Evolutionary conservation across 1,139 yeast genomes (phyloP).

Genomic region (Geotrichum citri-aurantii): DNA sequence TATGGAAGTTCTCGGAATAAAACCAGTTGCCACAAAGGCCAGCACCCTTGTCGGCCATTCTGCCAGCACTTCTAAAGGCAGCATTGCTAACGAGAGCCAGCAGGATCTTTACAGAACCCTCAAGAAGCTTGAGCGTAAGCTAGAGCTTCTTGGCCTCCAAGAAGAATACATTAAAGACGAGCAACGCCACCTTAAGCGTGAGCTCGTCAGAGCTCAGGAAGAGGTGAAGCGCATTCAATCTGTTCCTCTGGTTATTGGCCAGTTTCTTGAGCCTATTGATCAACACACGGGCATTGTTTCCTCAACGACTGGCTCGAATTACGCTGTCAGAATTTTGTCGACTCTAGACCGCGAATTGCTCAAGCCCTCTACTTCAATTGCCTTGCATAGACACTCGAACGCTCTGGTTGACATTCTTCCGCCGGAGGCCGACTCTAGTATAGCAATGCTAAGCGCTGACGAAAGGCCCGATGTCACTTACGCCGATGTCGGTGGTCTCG

Average conservation of each 20-base stretch:
- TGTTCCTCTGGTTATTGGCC: constrained; percentile 97
- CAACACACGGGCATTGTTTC: constrained; percentile 95
- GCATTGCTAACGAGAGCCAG: background rate
- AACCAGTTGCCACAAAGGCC: constrained; percentile 29
- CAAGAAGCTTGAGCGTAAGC: constrained; percentile 83
- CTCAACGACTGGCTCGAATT: constrained; percentile 95
- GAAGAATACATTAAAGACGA: constrained; percentile 97
- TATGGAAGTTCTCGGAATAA: constrained; percentile 60
- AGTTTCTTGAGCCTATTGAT: constrained; percentile 95
- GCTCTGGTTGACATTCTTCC: constrained; percentile 96
- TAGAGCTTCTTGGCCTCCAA: constrained; percentile 75
- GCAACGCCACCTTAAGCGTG: constrained; percentile 92
- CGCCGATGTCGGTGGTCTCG: constrained; percentile 97
- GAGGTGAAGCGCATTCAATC: constrained; percentile 96
- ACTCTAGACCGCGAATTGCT: constrained; percentile 91
- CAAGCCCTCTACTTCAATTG: constrained; percentile 93
- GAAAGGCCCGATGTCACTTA: constrained; percentile 81
- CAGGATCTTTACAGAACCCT: constrained; percentile 72
- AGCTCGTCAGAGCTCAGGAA: constrained; percentile 93
- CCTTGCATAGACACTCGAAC: constrained; percentile 95
- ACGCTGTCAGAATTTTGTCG: constrained; percentile 89
- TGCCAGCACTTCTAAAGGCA: background rate
- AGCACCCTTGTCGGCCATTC: background rate
- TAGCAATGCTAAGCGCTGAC: constrained; percentile 89
- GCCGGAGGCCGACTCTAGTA: constrained; percentile 97